Evolutionary conservation across 225 moss, liverwort and hornwort genomes (phyloP).

Genomic region (Bryoerythrophyllum caledonicum): DNA sequence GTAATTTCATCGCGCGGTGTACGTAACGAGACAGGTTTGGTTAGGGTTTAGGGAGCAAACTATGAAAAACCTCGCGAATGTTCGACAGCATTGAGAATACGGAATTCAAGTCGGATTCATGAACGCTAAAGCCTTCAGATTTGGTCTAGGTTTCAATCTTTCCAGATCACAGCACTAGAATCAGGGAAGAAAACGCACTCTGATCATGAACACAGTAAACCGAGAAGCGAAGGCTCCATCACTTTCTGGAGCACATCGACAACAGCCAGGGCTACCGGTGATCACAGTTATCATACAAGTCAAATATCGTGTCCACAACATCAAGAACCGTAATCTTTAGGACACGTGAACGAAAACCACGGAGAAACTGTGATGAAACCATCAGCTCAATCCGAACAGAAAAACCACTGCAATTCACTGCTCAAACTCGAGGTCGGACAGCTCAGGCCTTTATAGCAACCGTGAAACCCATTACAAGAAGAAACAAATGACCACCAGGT

Average conservation of each 20-base stretch:
- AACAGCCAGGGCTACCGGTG: not conserved
- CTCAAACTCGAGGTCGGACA: slow-evolving; percentile 15
- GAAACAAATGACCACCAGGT: slow-evolving; percentile 24
- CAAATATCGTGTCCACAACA: too few relatives aligned
- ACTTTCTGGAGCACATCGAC: too few relatives aligned
- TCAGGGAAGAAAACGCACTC: not conserved
- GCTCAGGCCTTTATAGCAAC: slow-evolving; percentile 23
- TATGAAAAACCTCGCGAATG: not conserved
- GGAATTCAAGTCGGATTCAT: not conserved
- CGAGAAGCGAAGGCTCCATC: not conserved
- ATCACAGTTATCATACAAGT: not conserved
- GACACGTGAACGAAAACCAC: not conserved
- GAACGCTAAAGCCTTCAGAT: too few relatives aligned
- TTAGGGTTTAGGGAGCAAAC: not conserved
- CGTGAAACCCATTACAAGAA: slow-evolving; percentile 20
- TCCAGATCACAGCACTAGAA: too few relatives aligned
- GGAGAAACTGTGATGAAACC: not conserved
- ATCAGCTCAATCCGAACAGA: not conserved
- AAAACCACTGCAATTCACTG: not conserved
- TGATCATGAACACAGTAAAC: not conserved
- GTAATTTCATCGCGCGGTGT: not conserved
- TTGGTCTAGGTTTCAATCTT: not conserved
- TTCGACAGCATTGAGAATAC: too few relatives aligned
- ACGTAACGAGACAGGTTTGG: rapidly evolving
- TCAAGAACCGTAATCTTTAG: too few relatives aligned